phyloP scores from a whole-genome alignment of 345 rosid genomes.

The Populus euphratica region DNA sequence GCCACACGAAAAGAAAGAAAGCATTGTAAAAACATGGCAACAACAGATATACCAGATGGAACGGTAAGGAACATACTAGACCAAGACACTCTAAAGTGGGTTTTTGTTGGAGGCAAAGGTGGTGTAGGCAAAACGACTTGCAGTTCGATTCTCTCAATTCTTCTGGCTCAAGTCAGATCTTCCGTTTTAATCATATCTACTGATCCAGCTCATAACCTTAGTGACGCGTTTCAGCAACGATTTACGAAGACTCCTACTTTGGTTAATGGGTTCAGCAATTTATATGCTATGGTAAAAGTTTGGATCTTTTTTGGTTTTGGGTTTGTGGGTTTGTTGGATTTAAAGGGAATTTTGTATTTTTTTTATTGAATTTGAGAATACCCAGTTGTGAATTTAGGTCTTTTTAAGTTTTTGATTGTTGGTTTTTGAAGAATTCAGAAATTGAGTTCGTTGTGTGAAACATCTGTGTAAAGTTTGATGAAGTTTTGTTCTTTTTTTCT shows the following conservation, averaged over 20 bases:
- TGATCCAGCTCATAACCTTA: slow-evolving; percentile 99
- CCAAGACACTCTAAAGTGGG: slow-evolving; percentile 92
- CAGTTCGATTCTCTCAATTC: slow-evolving; percentile 83
- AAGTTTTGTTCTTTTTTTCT: background rate
- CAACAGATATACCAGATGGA: slow-evolving; percentile 57
- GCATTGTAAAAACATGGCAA: slow-evolving; percentile 8
- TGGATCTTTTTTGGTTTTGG: background rate
- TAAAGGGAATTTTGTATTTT: background rate
- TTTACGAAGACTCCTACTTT: slow-evolving; percentile 84
- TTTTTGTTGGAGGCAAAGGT: slow-evolving; percentile 98
- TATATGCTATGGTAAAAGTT: slow-evolving; percentile 79
- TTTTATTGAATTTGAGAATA: background rate
- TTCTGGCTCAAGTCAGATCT: slow-evolving; percentile 72
- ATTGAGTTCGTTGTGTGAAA: background rate
- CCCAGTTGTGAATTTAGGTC: background rate
- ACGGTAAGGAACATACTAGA: slow-evolving; percentile 72
- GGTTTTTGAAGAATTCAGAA: background rate
- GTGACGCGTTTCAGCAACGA: slow-evolving; percentile 97
- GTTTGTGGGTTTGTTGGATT: background rate
- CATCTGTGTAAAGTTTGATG: background rate
- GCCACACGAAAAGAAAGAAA: background rate
- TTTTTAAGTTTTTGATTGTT: slow-evolving; percentile 1
- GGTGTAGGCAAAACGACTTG: slow-evolving; percentile 98
- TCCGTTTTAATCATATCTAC: slow-evolving; percentile 98
- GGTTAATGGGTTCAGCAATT: slow-evolving; percentile 88